Base-by-base conservation (phyloP, 208 protist genomes). In the Trypanosoma brucei region DNA sequence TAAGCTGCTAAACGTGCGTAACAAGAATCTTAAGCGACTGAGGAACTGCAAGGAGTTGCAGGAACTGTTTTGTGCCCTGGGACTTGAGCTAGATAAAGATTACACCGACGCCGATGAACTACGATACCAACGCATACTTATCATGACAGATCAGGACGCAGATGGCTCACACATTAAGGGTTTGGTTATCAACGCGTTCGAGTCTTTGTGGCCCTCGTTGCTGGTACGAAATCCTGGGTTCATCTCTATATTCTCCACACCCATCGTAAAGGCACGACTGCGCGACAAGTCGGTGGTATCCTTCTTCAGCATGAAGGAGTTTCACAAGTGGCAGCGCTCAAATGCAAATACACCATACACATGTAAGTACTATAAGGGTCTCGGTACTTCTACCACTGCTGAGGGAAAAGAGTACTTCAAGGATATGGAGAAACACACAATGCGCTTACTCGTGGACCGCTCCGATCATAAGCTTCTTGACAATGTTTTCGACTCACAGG, bases 131-230 rank as follows among this genome's bases (percentile, higher is more conserved):
- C 86, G 92, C 39, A 57, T 99, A 49, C 99, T 99, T 84, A 90
- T 99, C 39, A 99, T 99, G 99, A 96, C 98, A 1, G 99, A 99
- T 94, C 94, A 97, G 85, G 99, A 99, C 90, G 90, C 97, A 40
- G 99, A 99, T 86, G 99, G 99, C n/a, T 99, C 98, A 54, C 99
- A 99, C 85, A 99, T 99, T 78, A 99, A 99, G 73, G 99, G 99
- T 55, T 86, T 99, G 14, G 75, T 99, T 37, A 98, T 99, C 78
- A 99, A 99, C 88, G 96, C 99, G 55, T 90, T 99, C 42, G 97
- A 99, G 79, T 88, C 91, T 37, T 98, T 99, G 71, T 99, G 98
- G 98, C 98, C 98, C 33, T 66, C 70, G 13, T 81, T 99, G 31
- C 80, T 99, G 55, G 78, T 89, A 60, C 74, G 83, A 42, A 85